phyloP scores from a whole-genome alignment of 495 filamentous ascomycete genomes.

The Evernia prunastri region DNA sequence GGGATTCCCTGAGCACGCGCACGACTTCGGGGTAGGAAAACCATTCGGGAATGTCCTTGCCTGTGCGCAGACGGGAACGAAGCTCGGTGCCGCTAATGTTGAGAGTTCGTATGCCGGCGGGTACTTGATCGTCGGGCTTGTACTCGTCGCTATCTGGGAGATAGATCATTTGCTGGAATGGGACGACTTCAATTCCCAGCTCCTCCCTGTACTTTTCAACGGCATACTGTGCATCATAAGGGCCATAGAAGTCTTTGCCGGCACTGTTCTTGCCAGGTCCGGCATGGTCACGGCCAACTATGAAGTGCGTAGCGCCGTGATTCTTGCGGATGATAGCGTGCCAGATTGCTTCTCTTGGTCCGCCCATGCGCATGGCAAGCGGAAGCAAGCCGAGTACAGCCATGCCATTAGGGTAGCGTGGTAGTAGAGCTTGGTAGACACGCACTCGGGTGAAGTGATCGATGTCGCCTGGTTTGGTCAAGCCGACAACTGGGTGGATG shows the following conservation, averaged over 20 bases:
- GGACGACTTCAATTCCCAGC: slow-evolving; percentile 96
- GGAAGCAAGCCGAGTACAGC: slow-evolving; percentile 92
- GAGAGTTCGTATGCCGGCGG: slow-evolving; percentile 74
- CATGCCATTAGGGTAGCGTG: slow-evolving; percentile 98
- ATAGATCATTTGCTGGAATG: slow-evolving; percentile 99
- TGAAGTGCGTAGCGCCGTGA: slow-evolving; percentile 98
- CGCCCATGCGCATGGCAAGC: slow-evolving; percentile 98
- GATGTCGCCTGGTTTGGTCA: slow-evolving; percentile 98
- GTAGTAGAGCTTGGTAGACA: slow-evolving; percentile 94
- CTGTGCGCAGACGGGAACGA: slow-evolving; percentile 78
- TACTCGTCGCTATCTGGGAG: slow-evolving; percentile 96
- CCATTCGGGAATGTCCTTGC: slow-evolving; percentile 94
- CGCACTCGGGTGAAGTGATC: slow-evolving; percentile 99
- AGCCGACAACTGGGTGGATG: slow-evolving; percentile 96
- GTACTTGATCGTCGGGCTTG: slow-evolving; percentile 81
- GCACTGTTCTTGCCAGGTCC: slow-evolving; percentile 95
- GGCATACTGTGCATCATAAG: slow-evolving; percentile 95
- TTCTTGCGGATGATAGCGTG: slow-evolving; percentile 99
- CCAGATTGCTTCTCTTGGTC: slow-evolving; percentile 97
- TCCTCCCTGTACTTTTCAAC: slow-evolving; percentile 95
- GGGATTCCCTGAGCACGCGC: slow-evolving; percentile 87
- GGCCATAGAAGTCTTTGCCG: slow-evolving; percentile 94
- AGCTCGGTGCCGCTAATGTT: slow-evolving; percentile 98
- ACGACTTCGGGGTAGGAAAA: slow-evolving; percentile 99
- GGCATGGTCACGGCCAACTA: slow-evolving; percentile 95